These are phyloP conservation scores for Drechslera avenae DNA, from an alignment of 2,329 filamentous ascomycete species.

Conservation along the genomic window DNA sequence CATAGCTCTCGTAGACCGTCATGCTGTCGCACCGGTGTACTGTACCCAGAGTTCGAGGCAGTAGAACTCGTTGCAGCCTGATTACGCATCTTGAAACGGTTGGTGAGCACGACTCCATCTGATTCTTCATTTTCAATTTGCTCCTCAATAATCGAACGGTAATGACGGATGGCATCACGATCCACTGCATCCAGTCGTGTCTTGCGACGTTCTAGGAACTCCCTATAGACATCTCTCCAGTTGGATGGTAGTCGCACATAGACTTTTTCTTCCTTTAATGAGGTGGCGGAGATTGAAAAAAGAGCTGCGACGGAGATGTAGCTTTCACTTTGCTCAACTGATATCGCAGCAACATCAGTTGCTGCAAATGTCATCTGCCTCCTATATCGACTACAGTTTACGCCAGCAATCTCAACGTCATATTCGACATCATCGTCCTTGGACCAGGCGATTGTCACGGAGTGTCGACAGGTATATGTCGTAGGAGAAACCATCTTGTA, in stretches of 20 bases:
- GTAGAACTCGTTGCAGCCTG: slow-evolving; percentile 35
- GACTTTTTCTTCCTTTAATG: slow-evolving; percentile 83
- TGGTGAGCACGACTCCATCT: slow-evolving; percentile 69
- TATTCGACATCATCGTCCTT: slow-evolving; percentile 67
- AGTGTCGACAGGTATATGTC: slow-evolving; percentile 76
- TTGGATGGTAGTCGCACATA: slow-evolving; percentile 75
- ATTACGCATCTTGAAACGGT: slow-evolving; percentile 67
- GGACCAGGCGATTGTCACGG: slow-evolving; percentile 77
- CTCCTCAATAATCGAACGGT: slow-evolving; percentile 73
- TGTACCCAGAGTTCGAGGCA: slow-evolving; percentile 39
- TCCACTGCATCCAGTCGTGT: slow-evolving; percentile 72
- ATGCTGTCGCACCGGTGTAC: slow-evolving; percentile 33
- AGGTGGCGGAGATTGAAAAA: slow-evolving; percentile 79
- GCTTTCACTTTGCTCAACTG: slow-evolving; percentile 80
- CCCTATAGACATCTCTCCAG: slow-evolving; percentile 86
- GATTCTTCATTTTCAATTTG: slow-evolving; percentile 63
- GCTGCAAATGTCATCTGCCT: slow-evolving; percentile 70
- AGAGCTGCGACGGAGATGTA: slow-evolving; percentile 82
- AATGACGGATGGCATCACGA: slow-evolving; percentile 67
- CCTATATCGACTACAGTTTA: slow-evolving; percentile 54
- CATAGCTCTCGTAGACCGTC: slow-evolving; percentile 58
- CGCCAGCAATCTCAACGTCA: slow-evolving; percentile 48
- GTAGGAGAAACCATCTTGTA: slow-evolving; percentile 75
- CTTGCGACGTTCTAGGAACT: slow-evolving; percentile 74
- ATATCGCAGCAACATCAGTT: slow-evolving; percentile 73